Base-by-base conservation (phyloP, 331 rosid genomes). In the Rhamnella rubrinervis region DNA sequence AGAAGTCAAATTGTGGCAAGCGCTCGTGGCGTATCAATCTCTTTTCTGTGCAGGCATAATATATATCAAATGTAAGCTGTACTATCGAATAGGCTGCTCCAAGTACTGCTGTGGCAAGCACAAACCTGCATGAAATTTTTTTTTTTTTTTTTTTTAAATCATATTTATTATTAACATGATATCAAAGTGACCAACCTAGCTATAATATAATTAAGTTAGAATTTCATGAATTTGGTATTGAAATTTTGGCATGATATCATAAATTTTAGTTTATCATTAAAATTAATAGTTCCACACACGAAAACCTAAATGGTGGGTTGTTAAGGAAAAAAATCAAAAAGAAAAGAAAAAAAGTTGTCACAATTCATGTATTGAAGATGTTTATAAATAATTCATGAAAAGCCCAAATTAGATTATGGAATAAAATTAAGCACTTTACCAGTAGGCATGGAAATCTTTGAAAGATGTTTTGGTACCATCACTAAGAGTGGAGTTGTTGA, bases 1-100 rank as follows among this genome's bases (percentile, higher is more conserved):
- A 81, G 73, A 76, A 72, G 61, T 81, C 80, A 67, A 81, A 67
- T 28, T 63, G 12, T 0, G 85, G 76, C 65, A 81, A 59, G 53
- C 41, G 38, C 5, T 9, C 5, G 51, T 46, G 47, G 31, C 60
- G 68, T 11, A 77, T 64, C 40, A 77, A 23, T 40, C 73, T 53
- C 64, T 71, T 71, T 9, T 17, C 40, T 61, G 73, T 53, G 38
- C 4, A 11, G 6, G 37, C 77, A 14, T 66, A 61, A 44, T 71
- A 77, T 20, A 53, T 17, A n/a, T 38, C 55, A 4, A 66, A 66
- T 17, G 82, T 74, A 39, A 71, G 65, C 73, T 77, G 77, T 21
- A 77, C 1, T 6, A 77, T 16, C 37, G 44, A 37, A 64, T 77
- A 77, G n/a, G 61, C 65, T 53, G 66, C 70, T 71, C 74, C 82